These are phyloP conservation scores for Mycena metata DNA, from an alignment of 768 basidiomycete species.

Conservation along the genomic window DNA sequence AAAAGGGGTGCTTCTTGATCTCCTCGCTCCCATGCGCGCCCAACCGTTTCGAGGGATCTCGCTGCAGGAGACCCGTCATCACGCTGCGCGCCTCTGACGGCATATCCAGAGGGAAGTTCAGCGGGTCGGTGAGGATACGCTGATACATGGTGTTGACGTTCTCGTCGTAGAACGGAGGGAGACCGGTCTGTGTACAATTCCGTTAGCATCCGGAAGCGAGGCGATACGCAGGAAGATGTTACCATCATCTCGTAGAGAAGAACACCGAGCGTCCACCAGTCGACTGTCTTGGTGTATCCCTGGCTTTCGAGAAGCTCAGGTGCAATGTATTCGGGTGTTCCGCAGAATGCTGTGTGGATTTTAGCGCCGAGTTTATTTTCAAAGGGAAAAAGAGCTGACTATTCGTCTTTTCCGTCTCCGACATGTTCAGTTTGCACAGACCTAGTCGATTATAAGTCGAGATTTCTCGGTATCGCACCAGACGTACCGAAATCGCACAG, in stretches of 20 bases:
- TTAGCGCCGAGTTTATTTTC: slow-evolving; percentile 17
- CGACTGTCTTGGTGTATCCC: slow-evolving; percentile 98
- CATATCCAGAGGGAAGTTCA: slow-evolving; percentile 93
- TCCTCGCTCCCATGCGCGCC: slow-evolving; percentile 96
- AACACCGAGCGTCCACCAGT: slow-evolving; percentile 99
- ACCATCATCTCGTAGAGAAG: slow-evolving; percentile 98
- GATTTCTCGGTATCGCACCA: background rate
- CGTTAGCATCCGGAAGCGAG: slow-evolving; percentile 13
- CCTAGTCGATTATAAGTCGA: slow-evolving; percentile 53
- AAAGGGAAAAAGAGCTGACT: slow-evolving; percentile 63
- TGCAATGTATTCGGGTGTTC: slow-evolving; percentile 98
- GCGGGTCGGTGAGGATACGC: slow-evolving; percentile 93
- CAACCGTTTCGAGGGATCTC: slow-evolving; percentile 88
- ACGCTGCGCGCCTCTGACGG: slow-evolving; percentile 89
- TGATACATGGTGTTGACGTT: slow-evolving; percentile 99
- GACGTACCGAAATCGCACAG: slow-evolving; percentile 91
- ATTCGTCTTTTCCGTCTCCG: slow-evolving; percentile 96
- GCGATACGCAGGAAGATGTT: slow-evolving; percentile 28
- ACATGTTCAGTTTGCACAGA: slow-evolving; percentile 97
- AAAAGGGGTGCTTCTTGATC: slow-evolving; percentile 97
- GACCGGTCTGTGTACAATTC: slow-evolving; percentile 74
- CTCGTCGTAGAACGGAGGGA: slow-evolving; percentile 99
- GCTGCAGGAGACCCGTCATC: slow-evolving; percentile 88
- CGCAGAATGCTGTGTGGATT: slow-evolving; percentile 84
- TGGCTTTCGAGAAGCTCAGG: slow-evolving; percentile 96